Conservation (phyloP, 2,329 filamentous ascomycete genomes). For the Hirsutella thompsonii region DNA sequence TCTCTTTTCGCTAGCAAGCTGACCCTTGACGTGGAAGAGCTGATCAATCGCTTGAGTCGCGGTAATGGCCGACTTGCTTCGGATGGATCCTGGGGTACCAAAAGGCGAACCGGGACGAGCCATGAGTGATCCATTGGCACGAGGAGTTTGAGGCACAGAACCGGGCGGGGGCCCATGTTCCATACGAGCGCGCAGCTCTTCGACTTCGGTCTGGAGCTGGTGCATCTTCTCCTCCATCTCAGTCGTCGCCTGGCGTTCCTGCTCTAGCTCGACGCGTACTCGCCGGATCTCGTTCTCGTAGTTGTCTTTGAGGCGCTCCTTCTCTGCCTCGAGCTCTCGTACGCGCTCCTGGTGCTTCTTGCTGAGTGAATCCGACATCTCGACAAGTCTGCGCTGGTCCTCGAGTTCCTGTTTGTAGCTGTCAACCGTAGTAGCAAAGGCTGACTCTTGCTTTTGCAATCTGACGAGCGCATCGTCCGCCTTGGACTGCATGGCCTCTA, state of each 20-base stretch:
- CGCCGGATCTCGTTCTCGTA: conserved; percentile 47
- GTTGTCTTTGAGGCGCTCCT: conserved; percentile 47
- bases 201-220: conserved; percentile 39
- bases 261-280: conserved; percentile 43
- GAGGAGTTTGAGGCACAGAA: conserved; percentile 47
- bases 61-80: conserved; percentile 41
- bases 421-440: conserved; percentile 70
- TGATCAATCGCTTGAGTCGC: conserved; percentile 53
- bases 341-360: conserved; percentile 59
- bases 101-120: conserved; percentile 47
- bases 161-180: conserved; percentile 29
- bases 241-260: conserved; percentile 32
- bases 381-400: conserved; percentile 64
- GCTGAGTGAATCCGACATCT: conserved; percentile 67
- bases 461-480: conserved; percentile 72
- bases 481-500: conserved; percentile 76
- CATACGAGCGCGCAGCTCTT: conserved; percentile 35
- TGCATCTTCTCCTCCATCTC: conserved; percentile 35
- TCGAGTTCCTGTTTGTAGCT: conserved; percentile 80
- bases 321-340: conserved; percentile 55
- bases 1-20: conserved; percentile 61
- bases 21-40: conserved; percentile 54
- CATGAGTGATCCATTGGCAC: conserved; percentile 41
- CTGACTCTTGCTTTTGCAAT: conserved; percentile 76
- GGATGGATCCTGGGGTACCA: conserved; percentile 44